Conservation (phyloP, 2,329 filamentous ascomycete genomes). For the Ustilaginoidea virens region DNA sequence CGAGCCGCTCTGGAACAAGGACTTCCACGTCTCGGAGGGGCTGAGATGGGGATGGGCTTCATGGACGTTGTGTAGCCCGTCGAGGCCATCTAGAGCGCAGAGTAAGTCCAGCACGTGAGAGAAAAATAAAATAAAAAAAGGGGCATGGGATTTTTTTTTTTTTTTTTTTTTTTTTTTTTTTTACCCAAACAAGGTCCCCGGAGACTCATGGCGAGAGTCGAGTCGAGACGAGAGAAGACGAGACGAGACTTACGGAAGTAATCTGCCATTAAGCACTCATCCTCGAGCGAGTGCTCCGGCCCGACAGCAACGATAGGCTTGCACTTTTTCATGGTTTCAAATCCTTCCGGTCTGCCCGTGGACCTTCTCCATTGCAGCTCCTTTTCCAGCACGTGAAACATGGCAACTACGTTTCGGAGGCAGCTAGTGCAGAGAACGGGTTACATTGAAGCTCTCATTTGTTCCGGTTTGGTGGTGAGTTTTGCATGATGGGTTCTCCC, state of each 20-base stretch:
- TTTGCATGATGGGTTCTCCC: too few species aligned
- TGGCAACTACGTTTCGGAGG: conserved; percentile 70
- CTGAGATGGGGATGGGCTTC: conserved; percentile 58
- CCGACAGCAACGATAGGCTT: conserved; percentile 82
- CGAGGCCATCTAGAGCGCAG: conserved; percentile 60
- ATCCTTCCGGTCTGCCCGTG: conserved; percentile 52
- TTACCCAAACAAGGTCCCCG: too few species aligned
- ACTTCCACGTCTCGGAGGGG: conserved; percentile 59
- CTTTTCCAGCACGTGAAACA: conserved; percentile 85
- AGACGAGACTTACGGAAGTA: conserved; percentile 58
- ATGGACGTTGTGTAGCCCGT: conserved; percentile 67
- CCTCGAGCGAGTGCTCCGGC: conserved; percentile 70
- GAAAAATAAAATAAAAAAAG: too few species aligned
- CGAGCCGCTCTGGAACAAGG: conserved; percentile 36
- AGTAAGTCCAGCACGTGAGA: too few species aligned
- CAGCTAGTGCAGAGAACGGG: conserved; percentile 36
- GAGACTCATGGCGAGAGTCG: too few species aligned
- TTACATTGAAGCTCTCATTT: background rate
- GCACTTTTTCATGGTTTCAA: conserved; percentile 51
- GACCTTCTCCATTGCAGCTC: conserved; percentile 71
- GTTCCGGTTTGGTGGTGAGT: too few species aligned
- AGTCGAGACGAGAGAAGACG: background rate
- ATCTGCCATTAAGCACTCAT: conserved; percentile 65
- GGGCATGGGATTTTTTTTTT: background rate
- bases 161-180: background rate